A percentile compares a stretch with the other conserved stretches of the same genome.
Evolutionary conservation across 1,284 basidiomycete genomes (phyloP).

Genomic region (Mycena sp.): DNA sequence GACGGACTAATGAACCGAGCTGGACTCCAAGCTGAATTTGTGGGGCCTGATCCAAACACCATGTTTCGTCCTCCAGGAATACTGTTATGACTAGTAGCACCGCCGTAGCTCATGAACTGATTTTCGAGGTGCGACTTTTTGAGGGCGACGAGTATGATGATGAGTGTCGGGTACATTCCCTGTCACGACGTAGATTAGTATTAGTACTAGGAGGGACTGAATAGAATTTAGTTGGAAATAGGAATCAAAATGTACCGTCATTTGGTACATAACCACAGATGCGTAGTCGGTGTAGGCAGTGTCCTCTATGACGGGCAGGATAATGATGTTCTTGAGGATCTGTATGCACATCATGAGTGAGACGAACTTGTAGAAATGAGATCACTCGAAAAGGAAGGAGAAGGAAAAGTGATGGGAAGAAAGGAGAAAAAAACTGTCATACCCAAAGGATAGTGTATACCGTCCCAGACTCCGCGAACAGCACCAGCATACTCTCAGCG

Average conservation of each 20-base stretch:
- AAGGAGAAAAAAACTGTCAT: not conserved
- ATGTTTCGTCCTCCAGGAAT: too few relatives aligned
- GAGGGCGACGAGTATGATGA: too few relatives aligned
- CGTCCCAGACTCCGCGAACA: constrained; percentile 22
- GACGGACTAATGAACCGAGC: too few relatives aligned
- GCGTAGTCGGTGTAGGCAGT: constrained; percentile 24
- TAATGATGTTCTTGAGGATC: constrained; percentile 24
- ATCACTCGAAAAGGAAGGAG: not conserved
- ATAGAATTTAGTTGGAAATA: too few relatives aligned
- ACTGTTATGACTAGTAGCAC: too few relatives aligned
- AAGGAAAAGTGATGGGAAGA: not conserved
- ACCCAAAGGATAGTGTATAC: constrained; percentile 24
- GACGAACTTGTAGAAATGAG: not conserved
- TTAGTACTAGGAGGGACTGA: not conserved
- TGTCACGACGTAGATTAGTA: not conserved
- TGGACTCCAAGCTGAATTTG: too few relatives aligned
- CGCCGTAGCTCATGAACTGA: not conserved
- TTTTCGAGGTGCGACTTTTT: too few relatives aligned
- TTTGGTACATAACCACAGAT: constrained; percentile 16
- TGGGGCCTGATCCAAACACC: too few relatives aligned
- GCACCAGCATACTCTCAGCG: constrained; percentile 13
- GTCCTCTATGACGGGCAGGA: constrained; percentile 14
- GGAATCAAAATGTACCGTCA: not conserved
- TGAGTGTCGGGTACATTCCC: constrained; percentile 27
- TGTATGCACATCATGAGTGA: not conserved